These are phyloP conservation scores for Ceratocystiopsis sp. DNA, from an alignment of 2,329 filamentous ascomycete species.

Conservation along the genomic window DNA sequence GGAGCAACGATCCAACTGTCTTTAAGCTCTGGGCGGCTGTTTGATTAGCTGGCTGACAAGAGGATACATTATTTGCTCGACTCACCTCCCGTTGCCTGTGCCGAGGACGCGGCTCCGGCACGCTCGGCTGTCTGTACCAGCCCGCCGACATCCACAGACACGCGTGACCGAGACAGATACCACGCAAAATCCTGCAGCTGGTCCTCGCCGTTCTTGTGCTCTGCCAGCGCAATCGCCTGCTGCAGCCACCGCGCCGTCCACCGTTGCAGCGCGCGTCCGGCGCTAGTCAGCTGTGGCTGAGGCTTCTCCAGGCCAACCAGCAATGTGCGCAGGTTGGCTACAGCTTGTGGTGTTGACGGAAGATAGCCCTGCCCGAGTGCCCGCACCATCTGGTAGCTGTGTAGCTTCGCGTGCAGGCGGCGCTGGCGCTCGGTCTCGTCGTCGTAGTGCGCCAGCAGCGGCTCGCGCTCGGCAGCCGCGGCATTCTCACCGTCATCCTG, in stretches of 20 bases:
- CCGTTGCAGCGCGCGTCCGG: constrained; percentile 56
- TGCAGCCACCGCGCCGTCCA: constrained; percentile 58
- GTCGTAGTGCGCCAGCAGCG: constrained; percentile 66
- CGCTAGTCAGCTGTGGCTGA: constrained; percentile 45
- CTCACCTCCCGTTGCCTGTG: too few species aligned
- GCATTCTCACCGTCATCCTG: constrained; percentile 9
- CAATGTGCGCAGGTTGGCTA: constrained; percentile 63
- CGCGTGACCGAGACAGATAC: constrained; percentile 59
- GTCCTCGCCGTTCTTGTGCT: constrained; percentile 67
- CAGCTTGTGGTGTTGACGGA: constrained; percentile 75
- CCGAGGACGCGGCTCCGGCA: not conserved
- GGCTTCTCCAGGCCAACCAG: constrained; percentile 32
- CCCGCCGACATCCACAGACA: constrained; percentile 45
- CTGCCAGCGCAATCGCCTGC: constrained; percentile 65
- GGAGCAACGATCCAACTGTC: constrained; percentile 66
- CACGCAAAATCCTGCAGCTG: constrained; percentile 87
- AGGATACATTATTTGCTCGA: too few species aligned
- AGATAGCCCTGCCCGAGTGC: constrained; percentile 74
- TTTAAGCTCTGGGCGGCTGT: constrained; percentile 39
- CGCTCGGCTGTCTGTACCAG: not conserved
- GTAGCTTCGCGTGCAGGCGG: constrained; percentile 72
- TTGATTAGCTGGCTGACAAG: too few species aligned
- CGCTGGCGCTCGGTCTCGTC: constrained; percentile 67
- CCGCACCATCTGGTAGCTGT: constrained; percentile 80
- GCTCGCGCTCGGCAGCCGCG: constrained; percentile 33